Evolutionary conservation across 176 grass and related monocot genomes (phyloP).

Genomic region (Poa annua): DNA sequence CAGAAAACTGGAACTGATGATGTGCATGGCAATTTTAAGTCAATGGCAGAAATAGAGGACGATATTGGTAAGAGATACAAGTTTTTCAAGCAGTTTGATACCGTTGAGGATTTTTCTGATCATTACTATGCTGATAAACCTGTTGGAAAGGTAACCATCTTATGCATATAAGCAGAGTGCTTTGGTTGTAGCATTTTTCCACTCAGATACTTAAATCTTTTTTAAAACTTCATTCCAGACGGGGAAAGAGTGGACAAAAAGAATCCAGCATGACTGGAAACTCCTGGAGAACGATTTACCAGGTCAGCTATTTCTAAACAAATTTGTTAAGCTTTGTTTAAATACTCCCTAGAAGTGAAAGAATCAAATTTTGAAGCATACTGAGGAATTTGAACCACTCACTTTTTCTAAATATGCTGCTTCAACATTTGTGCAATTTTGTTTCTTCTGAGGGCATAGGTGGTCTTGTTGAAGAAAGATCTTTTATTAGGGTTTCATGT

Average conservation of each 20-base stretch:
- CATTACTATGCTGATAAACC: constrained; percentile 59
- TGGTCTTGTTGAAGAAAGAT: constrained; percentile 11
- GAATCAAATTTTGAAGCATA: constrained; percentile 3
- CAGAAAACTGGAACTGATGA: constrained; percentile 36
- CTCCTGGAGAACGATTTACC: constrained; percentile 87
- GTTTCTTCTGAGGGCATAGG: background rate
- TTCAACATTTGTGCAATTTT: constrained; percentile 20
- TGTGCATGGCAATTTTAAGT: constrained; percentile 42
- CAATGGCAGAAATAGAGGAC: constrained; percentile 63
- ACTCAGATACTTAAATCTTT: constrained; percentile 21
- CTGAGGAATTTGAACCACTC: background rate
- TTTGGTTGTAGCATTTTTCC: background rate
- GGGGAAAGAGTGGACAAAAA: constrained; percentile 76
- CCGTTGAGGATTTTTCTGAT: constrained; percentile 74
- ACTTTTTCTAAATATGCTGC: constrained; percentile 1
- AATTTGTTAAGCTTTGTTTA: constrained; percentile 20
- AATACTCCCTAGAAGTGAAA: background rate
- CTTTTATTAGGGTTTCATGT: background rate
- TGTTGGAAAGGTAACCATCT: constrained; percentile 56
- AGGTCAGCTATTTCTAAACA: constrained; percentile 47
- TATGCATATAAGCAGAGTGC: background rate
- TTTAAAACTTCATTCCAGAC: constrained; percentile 42
- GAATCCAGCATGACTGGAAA: constrained; percentile 89
- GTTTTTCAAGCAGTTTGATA: constrained; percentile 86
- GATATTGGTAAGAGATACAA: constrained; percentile 74